Evolutionary conservation across 2,329 filamentous ascomycete species (phyloP), one percentile per base, ranked within the genome.

Genomic region (Sporothrix phasma): DNA sequence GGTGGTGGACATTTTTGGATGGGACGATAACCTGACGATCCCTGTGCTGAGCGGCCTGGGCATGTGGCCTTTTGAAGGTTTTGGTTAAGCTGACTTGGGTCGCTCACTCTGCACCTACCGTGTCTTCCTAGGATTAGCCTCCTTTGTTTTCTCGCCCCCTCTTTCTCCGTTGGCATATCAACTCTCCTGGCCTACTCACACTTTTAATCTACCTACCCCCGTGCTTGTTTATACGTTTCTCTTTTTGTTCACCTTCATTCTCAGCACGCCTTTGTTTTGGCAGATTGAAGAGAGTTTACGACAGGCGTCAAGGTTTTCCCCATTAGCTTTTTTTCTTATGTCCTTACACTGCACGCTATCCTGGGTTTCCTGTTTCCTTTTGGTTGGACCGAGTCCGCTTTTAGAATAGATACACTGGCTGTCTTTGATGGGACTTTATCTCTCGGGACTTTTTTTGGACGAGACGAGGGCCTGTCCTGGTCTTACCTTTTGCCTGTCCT

Each of bases 21-120:
- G 91, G 89, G 94, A 99, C 72, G 94, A 99, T 77, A 99, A 99
- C 76, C 79, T 99, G 70, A 97, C 93, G 59, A 99, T 99, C 74
- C 94, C 94, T 2, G 86, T 96, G 29, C 80, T 99, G 59, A 96
- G 91, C 73, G 92, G 92, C 26, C 76, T 91, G 53, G 92, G 92
- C 6, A 86, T 99, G 66, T 96, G 90, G 88, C 89, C 88, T 0
- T 97, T 99, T 97, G 70, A 95, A 89, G 77, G 75, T 92, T 97
- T 97, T 80, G 88, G 87, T 62, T 85, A n/a, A 45, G 43, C 41
- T 17, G 37, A 19, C 8, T 13, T 49, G 3, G 17, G 29, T 19
- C 29, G 10, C 19, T 15, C 34, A 6, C 5, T 34, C 4, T 7
- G 19, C 17, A 34, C 29, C 3, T 31, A 15, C 10, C 51, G 8